Evolutionary conservation across 2,329 filamentous ascomycete genomes (phyloP).

Genomic region (Pleurostoma richardsiae): DNA sequence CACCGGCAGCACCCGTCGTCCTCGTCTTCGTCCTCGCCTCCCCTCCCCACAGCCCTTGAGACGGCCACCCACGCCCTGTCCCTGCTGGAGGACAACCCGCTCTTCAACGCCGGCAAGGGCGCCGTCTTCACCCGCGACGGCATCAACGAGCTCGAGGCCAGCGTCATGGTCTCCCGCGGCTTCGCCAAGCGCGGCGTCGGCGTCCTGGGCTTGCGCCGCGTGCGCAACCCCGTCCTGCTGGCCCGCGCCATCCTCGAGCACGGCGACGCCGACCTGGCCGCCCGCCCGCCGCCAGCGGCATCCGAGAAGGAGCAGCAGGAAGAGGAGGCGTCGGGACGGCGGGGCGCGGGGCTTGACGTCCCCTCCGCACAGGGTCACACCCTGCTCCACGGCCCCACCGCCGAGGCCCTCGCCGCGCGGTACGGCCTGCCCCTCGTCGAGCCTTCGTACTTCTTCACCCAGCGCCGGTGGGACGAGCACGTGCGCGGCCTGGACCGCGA

Average conservation of each 20-base stretch:
- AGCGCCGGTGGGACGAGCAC: conserved; percentile 68
- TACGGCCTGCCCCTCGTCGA: conserved; percentile 70
- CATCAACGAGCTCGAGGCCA: conserved; percentile 80
- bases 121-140: conserved; percentile 84
- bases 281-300: conserved; percentile 12
- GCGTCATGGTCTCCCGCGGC: conserved; percentile 75
- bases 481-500: conserved; percentile 44
- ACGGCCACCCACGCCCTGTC: conserved; percentile 70
- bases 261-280: conserved; percentile 53
- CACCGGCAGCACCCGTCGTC: too few species aligned
- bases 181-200: conserved; percentile 72
- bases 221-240: conserved; percentile 76
- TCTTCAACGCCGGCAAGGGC: conserved; percentile 82
- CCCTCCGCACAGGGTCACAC: conserved; percentile 64
- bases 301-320: conserved; percentile 14
- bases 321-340: conserved; percentile 25
- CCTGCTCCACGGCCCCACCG: conserved; percentile 61
- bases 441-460: conserved; percentile 72
- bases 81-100: conserved; percentile 70
- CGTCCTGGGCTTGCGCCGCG: conserved; percentile 65
- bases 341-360: too few species aligned
- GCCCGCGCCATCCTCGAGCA: conserved; percentile 66
- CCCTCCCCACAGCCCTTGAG: conserved; percentile 58
- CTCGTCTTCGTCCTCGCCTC: not conserved
- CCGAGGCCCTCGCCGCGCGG: conserved; percentile 60